A percentile compares a stretch with the other conserved stretches of the same genome.
Evolutionary conservation across 1,139 yeast species (phyloP).

Genomic region (Lodderomyces pseudojiufengensis): DNA sequence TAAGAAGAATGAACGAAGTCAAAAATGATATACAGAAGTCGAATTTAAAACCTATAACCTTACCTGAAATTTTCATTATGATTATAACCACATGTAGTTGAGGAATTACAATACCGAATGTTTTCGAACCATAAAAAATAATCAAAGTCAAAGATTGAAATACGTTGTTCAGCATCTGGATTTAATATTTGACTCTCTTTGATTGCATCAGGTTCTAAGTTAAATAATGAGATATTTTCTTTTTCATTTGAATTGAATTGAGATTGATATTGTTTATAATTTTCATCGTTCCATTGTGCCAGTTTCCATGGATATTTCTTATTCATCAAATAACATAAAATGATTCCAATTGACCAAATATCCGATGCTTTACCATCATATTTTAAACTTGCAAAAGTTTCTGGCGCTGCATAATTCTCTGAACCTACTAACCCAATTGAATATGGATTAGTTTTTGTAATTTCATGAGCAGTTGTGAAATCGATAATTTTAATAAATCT

Average conservation of each 20-base stretch:
- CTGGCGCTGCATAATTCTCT: slow-evolving; percentile 46
- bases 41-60: too few relatives aligned
- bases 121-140: slow-evolving; percentile 16
- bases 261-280: slow-evolving; percentile 12
- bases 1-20: not conserved
- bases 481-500: slow-evolving; percentile 37
- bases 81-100: slow-evolving; percentile 14
- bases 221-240: slow-evolving; percentile 7
- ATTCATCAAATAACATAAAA: slow-evolving; percentile 31
- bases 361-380: slow-evolving; percentile 44
- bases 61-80: slow-evolving; percentile 9
- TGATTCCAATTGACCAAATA: slow-evolving; percentile 49
- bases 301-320: slow-evolving; percentile 34
- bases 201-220: slow-evolving; percentile 11
- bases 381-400: slow-evolving; percentile 29
- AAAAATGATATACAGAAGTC: too few relatives aligned
- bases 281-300: slow-evolving; percentile 24
- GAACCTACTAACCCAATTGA: slow-evolving; percentile 52
- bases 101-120: slow-evolving; percentile 12
- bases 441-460: slow-evolving; percentile 8
- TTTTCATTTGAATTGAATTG: slow-evolving; percentile 3
- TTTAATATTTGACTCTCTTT: slow-evolving; percentile 16
- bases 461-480: slow-evolving; percentile 28
- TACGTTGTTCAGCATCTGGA: slow-evolving; percentile 16
- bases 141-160: slow-evolving; percentile 13